Evolutionary conservation across 2,329 filamentous ascomycete genomes (phyloP).

Genomic region (Kalaharituber pfeilii): DNA sequence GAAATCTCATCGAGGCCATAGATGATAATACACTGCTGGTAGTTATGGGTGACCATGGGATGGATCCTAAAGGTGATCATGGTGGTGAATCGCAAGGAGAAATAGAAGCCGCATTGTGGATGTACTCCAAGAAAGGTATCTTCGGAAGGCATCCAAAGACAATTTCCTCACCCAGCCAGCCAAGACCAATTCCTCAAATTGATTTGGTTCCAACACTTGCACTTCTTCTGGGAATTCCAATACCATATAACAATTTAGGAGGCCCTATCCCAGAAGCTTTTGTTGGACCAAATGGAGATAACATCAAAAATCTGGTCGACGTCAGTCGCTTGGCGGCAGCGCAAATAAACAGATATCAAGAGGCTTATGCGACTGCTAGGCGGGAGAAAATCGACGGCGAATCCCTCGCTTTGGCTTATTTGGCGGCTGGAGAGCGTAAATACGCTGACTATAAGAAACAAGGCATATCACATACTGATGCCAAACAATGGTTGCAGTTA

Average conservation of each 20-base stretch:
- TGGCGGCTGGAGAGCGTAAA: slow-evolving; percentile 41
- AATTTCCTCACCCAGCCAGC: slow-evolving; percentile 18
- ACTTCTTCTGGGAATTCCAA: slow-evolving; percentile 71
- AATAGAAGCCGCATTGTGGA: slow-evolving; percentile 86
- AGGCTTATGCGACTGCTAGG: slow-evolving; percentile 58
- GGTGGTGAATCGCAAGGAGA: slow-evolving; percentile 97
- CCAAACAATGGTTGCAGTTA: slow-evolving; percentile 28
- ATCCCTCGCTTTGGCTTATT: slow-evolving; percentile 40
- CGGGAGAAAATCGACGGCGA: slow-evolving; percentile 46
- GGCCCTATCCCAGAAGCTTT: slow-evolving; percentile 90
- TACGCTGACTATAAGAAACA: slow-evolving; percentile 17
- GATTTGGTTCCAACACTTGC: slow-evolving; percentile 87
- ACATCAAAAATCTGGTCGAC: slow-evolving; percentile 59
- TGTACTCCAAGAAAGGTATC: slow-evolving; percentile 78
- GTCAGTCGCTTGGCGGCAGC: slow-evolving; percentile 64
- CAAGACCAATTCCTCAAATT: slow-evolving; percentile 59
- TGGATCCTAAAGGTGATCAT: slow-evolving; percentile 94
- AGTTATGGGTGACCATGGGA: slow-evolving; percentile 98
- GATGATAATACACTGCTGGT: slow-evolving; percentile 78
- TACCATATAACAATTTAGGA: slow-evolving; percentile 91
- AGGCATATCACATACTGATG: slow-evolving; percentile 1
- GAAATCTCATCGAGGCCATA: slow-evolving; percentile 49
- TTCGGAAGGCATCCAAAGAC: slow-evolving; percentile 61
- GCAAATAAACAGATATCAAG: slow-evolving; percentile 78
- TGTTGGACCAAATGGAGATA: slow-evolving; percentile 46